Evolutionary conservation across 2,329 filamentous ascomycete species (phyloP).

Genomic region (Hypocrella siamensis): DNA sequence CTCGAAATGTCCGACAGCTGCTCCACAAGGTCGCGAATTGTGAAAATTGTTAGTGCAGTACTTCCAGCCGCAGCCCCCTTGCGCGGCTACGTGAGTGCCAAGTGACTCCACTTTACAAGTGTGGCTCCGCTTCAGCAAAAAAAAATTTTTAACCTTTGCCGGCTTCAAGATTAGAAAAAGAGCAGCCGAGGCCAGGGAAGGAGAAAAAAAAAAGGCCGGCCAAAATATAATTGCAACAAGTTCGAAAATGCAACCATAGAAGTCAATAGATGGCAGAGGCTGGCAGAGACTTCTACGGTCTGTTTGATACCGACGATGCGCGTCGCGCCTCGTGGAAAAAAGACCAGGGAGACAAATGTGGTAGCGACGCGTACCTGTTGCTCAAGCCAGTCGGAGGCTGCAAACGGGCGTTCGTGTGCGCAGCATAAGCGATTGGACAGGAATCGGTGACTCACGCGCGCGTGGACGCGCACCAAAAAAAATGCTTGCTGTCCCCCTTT

Average conservation of each 20-base stretch:
- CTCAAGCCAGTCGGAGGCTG: slow-evolving; percentile 16
- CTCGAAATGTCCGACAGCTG: slow-evolving; percentile 2
- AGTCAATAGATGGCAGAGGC: too few species aligned
- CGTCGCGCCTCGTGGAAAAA: too few species aligned
- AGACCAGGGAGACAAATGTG: too few species aligned
- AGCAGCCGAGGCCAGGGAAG: too few species aligned
- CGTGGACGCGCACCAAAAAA: slow-evolving; percentile 4
- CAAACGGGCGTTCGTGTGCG: slow-evolving; percentile 12
- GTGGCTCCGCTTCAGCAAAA: slow-evolving; percentile 7
- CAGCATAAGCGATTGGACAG: slow-evolving; percentile 10
- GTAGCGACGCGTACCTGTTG: slow-evolving; percentile 9
- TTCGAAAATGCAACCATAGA: too few species aligned
- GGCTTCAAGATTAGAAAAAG: neutral
- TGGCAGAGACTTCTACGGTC: too few species aligned
- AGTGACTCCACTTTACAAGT: slow-evolving; percentile 14
- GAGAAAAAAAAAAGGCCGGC: too few species aligned
- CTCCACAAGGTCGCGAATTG: slow-evolving; percentile 4
- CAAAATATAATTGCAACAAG: too few species aligned
- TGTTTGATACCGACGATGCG: too few species aligned
- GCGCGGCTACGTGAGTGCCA: slow-evolving; percentile 11
- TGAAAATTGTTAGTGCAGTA: slow-evolving; percentile 24
- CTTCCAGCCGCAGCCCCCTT: slow-evolving; percentile 10
- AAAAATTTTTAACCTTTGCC: neutral
- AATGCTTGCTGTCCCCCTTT: too few species aligned
- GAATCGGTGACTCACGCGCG: slow-evolving; percentile 14